These are phyloP conservation scores for Musa itinerans DNA, from an alignment of 176 grass and related monocot genomes.

Conservation along the genomic window DNA sequence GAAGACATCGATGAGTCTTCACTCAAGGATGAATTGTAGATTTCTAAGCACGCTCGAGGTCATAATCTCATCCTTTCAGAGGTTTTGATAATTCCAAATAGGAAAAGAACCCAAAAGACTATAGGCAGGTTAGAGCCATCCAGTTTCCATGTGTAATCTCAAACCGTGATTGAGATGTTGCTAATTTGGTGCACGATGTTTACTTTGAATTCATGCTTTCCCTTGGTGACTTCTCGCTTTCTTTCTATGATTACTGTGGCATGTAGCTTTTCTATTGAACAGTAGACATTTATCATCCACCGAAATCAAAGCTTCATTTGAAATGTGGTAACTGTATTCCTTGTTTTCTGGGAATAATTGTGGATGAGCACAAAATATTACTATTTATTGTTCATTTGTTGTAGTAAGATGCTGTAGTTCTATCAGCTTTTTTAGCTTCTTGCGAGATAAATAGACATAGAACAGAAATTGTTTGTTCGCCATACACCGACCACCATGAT, in stretches of 20 bases:
- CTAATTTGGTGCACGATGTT: constrained; percentile 5
- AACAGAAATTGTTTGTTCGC: no score
- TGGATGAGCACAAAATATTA: neutral
- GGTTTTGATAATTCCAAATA: constrained; percentile 2
- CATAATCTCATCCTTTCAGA: neutral
- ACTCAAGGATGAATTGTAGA: constrained; percentile 85
- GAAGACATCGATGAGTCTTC: constrained; percentile 13
- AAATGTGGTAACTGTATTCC: no score
- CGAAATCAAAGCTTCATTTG: neutral
- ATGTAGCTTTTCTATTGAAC: neutral
- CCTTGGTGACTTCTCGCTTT: neutral
- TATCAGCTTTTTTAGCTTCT: no score
- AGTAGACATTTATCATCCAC: neutral
- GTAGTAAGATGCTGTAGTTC: no score
- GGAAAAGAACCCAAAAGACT: constrained; percentile 13
- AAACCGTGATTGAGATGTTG: constrained; percentile 17
- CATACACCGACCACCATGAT: no score
- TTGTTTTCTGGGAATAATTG: neutral
- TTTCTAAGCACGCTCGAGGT: neutral
- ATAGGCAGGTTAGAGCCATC: constrained; percentile 22
- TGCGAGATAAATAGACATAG: no score
- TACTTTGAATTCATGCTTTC: neutral
- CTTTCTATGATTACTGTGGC: neutral
- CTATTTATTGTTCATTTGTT: no score
- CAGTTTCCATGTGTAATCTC: constrained; percentile 18